Evolutionary conservation across 352 stramenopile species (phyloP).

Genomic region (Phytophthora citrophthora): DNA sequence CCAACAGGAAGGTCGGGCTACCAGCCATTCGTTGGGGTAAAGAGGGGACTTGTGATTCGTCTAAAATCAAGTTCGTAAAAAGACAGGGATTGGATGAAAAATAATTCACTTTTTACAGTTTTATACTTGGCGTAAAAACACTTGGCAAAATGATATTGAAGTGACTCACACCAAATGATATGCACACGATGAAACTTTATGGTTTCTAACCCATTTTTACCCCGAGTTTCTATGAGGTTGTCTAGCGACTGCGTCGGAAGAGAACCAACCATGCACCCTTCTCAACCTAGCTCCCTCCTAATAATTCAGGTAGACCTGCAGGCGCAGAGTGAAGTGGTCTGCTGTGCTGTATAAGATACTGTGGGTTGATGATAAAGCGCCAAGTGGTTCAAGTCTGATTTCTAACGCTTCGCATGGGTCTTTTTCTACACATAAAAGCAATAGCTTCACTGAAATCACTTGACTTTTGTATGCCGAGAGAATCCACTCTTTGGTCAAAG

Average conservation of each 20-base stretch:
- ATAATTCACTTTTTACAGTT: slow-evolving; percentile 20
- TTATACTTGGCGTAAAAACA: too few relatives aligned
- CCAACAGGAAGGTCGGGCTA: slow-evolving; percentile 9
- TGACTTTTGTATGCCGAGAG: slow-evolving; percentile 26
- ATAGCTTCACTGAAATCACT: slow-evolving; percentile 13
- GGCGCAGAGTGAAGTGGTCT: neutral
- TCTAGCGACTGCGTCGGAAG: neutral
- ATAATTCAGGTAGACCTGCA: neutral
- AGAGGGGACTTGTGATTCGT: slow-evolving; percentile 23
- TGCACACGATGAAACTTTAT: too few relatives aligned
- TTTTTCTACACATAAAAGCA: neutral
- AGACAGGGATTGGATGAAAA: slow-evolving; percentile 1
- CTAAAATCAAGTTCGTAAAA: too few relatives aligned
- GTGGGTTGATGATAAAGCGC: neutral
- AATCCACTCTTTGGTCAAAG: slow-evolving; percentile 19
- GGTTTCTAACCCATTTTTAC: neutral
- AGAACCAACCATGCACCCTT: neutral
- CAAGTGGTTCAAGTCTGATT: slow-evolving; percentile 6
- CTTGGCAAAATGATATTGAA: neutral
- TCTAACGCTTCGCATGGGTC: slow-evolving; percentile 12
- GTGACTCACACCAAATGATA: slow-evolving; percentile 13
- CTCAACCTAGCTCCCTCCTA: neutral
- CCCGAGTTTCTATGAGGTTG: neutral
- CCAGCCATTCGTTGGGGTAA: slow-evolving; percentile 34
- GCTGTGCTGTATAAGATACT: neutral